phyloP scores from a whole-genome alignment of 768 basidiomycete genomes.

The Leccinum boreale region DNA sequence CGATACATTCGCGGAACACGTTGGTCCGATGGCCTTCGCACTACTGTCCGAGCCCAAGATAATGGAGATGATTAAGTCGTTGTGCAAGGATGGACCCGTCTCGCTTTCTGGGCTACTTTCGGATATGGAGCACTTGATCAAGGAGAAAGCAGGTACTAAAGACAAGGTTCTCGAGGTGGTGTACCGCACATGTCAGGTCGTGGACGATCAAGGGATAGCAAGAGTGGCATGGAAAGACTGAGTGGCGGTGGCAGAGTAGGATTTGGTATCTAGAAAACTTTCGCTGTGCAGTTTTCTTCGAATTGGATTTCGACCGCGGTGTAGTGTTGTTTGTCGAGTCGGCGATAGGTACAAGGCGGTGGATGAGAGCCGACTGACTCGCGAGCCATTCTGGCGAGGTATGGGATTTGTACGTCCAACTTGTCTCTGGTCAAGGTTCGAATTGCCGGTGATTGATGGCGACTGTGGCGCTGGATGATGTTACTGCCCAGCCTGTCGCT shows the following conservation, averaged over 20 bases:
- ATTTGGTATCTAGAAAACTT: background rate
- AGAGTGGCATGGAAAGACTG: slow-evolving; percentile 23
- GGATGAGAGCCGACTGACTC: background rate
- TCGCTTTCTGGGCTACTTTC: slow-evolving; percentile 21
- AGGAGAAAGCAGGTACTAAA: slow-evolving; percentile 53
- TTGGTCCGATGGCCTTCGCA: slow-evolving; percentile 40
- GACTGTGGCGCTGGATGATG: slow-evolving; percentile 17
- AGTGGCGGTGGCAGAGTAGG: slow-evolving; percentile 16
- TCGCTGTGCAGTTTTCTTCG: background rate
- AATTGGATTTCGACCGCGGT: background rate
- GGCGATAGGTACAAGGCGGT: slow-evolving; percentile 3
- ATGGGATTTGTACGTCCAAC: background rate
- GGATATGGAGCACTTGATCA: slow-evolving; percentile 19
- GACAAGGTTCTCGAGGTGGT: slow-evolving; percentile 81
- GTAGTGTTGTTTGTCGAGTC: background rate
- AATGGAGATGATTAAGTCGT: slow-evolving; percentile 48
- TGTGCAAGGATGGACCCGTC: slow-evolving; percentile 40
- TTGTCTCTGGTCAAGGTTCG: background rate
- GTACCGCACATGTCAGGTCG: slow-evolving; percentile 58
- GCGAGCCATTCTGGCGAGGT: background rate
- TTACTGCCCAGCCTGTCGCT: slow-evolving; percentile 18
- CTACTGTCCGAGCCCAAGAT: slow-evolving; percentile 82
- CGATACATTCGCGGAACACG: slow-evolving; percentile 26
- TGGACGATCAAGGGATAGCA: slow-evolving; percentile 44
- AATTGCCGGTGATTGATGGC: slow-evolving; percentile 22